Evolutionary conservation across 129 eudicot genomes (phyloP).

Genomic region (Helianthus annuus): HanXRQr2.0-SUNRISE NC_035441.2:5288727-5289226

Average conservation of each 20-base stretch:
- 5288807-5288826: slow-evolving; percentile 2
- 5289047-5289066: neutral
- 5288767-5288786: slow-evolving; percentile 8
- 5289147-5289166: no score
- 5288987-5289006: neutral
- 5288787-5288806: slow-evolving; percentile 2
- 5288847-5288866: slow-evolving; percentile 16
- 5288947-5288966: slow-evolving; percentile 46
- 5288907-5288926: slow-evolving; percentile 43
- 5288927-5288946: slow-evolving; percentile 44
- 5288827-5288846: slow-evolving; percentile 32
- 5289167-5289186: no score
- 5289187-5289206: no score
- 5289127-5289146: neutral
- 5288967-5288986: slow-evolving; percentile 39
- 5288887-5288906: slow-evolving; percentile 9
- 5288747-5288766: neutral
- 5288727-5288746: neutral
- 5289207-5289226: no score
- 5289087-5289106: neutral
- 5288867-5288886: slow-evolving; percentile 26
- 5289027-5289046: neutral
- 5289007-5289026: neutral
- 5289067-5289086: neutral
- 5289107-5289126: neutral